A percentile compares a stretch with the other conserved stretches of the same genome.
Evolutionary conservation across 2,329 filamentous ascomycete species (phyloP).

Genomic region (Aciculosporium take): DNA sequence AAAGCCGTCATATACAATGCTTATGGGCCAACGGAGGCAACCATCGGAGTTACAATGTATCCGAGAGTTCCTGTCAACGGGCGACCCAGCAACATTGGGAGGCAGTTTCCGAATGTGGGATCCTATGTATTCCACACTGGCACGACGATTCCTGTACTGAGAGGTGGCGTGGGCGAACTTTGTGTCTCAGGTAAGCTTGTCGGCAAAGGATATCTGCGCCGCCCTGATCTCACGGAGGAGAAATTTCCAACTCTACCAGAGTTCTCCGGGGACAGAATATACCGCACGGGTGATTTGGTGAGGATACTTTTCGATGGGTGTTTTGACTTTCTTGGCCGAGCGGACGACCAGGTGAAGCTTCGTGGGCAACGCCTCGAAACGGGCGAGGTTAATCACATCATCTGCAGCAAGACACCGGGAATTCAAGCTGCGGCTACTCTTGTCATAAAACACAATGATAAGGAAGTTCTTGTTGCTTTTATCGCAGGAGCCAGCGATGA

Average conservation of each 20-base stretch:
- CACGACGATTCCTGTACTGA: conserved; percentile 56
- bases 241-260: conserved; percentile 53
- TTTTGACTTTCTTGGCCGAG: conserved; percentile 76
- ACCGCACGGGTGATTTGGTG: conserved; percentile 81
- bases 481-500: conserved; percentile 22
- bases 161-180: conserved; percentile 72
- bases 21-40: conserved; percentile 83
- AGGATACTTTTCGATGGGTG: conserved; percentile 65
- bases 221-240: conserved; percentile 60
- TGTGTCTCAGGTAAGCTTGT: conserved; percentile 80
- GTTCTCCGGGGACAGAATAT: conserved; percentile 47
- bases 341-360: conserved; percentile 85
- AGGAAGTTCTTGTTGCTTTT: conserved; percentile 73
- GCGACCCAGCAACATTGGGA: conserved; percentile 76
- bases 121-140: conserved; percentile 61
- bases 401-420: conserved; percentile 42
- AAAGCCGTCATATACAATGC: conserved; percentile 78
- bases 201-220: conserved; percentile 77
- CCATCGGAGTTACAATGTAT: conserved; percentile 84
- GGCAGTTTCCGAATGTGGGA: conserved; percentile 76
- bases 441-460: conserved; percentile 60
- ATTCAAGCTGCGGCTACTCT: conserved; percentile 63
- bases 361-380: conserved; percentile 81
- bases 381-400: conserved; percentile 77
- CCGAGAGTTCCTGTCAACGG: conserved; percentile 65